Evolutionary conservation across 2,329 filamentous ascomycete species (phyloP).

Genomic region (Endoconidiophora polonica): DNA sequence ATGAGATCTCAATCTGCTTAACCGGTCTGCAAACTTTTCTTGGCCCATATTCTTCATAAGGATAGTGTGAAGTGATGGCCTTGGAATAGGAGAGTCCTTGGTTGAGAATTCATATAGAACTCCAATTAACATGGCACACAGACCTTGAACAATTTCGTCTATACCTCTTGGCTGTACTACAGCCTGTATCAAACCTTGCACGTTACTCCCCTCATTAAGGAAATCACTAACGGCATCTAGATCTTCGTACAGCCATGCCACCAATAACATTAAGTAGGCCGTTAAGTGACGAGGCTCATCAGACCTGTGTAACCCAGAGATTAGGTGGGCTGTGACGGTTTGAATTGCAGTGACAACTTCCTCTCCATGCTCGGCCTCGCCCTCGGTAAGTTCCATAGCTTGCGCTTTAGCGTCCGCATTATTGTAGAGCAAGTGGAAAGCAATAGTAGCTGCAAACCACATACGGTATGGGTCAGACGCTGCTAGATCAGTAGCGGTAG

Average conservation of each 20-base stretch:
- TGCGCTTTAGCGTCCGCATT: conserved; percentile 62
- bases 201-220: conserved; percentile 74
- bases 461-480: conserved; percentile 66
- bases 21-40: conserved; percentile 71
- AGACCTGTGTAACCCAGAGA: conserved; percentile 56
- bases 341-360: conserved; percentile 93
- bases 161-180: conserved; percentile 43
- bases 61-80: conserved; percentile 64
- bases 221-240: conserved; percentile 86
- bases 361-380: conserved; percentile 75
- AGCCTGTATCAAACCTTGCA: conserved; percentile 70
- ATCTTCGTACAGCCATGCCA: conserved; percentile 84
- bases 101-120: conserved; percentile 94
- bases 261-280: conserved; percentile 77
- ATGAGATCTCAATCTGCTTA: conserved; percentile 61
- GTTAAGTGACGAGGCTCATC: conserved; percentile 67
- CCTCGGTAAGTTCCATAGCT: conserved; percentile 71
- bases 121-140: conserved; percentile 71
- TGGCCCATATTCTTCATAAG: conserved; percentile 62
- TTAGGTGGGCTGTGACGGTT: conserved; percentile 69
- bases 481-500: conserved; percentile 37
- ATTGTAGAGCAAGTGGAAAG: conserved; percentile 73
- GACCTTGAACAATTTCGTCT: conserved; percentile 56
- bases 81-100: conserved; percentile 81
- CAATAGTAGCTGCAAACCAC: conserved; percentile 78